Percentiles rank a stretch among this genome's conserved stretches.
These are phyloP conservation scores for Sugiyamaella pinicola DNA, from an alignment of 1,139 yeast genomes.

Conservation along the genomic window DNA sequence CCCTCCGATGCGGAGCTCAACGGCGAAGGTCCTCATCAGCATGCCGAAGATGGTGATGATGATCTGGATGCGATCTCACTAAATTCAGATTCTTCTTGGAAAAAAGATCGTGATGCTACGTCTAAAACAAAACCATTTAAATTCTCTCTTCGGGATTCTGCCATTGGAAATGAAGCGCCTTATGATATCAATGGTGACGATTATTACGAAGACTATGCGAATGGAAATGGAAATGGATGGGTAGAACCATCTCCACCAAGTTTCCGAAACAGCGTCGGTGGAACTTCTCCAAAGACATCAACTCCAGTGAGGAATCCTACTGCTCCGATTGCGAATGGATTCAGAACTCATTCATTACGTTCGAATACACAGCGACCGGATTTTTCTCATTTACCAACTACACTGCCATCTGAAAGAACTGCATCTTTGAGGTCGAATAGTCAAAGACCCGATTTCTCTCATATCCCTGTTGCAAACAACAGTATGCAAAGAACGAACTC, in stretches of 20 bases:
- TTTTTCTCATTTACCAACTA: constrained; percentile 10
- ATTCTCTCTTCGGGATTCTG: constrained; percentile 24
- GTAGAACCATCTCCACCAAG: constrained; percentile 8
- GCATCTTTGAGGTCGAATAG: constrained; percentile 11
- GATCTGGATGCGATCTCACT: constrained; percentile 37
- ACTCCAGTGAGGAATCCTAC: background rate
- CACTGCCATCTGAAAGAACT: constrained; percentile 13
- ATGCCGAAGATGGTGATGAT: constrained; percentile 16
- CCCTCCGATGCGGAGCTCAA: constrained; percentile 17
- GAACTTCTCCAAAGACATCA: constrained; percentile 2
- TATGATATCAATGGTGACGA: constrained; percentile 9
- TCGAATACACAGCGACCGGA: constrained; percentile 15
- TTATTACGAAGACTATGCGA: constrained; percentile 5
- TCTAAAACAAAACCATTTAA: constrained; percentile 19
- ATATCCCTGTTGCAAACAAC: constrained; percentile 5
- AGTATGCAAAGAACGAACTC: constrained; percentile 19
- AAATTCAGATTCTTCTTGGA: constrained; percentile 40
- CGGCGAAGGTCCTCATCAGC: too few species aligned
- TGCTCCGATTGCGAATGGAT: constrained; percentile 15
- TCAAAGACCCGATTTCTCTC: constrained; percentile 14
- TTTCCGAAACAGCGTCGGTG: background rate
- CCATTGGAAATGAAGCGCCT: background rate
- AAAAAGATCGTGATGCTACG: constrained; percentile 24
- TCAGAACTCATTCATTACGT: constrained; percentile 21
- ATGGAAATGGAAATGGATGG: constrained; percentile 11